Evolutionary conservation across 352 stramenopile genomes (phyloP).

Genomic region (Nothophytophthora sp.): DNA sequence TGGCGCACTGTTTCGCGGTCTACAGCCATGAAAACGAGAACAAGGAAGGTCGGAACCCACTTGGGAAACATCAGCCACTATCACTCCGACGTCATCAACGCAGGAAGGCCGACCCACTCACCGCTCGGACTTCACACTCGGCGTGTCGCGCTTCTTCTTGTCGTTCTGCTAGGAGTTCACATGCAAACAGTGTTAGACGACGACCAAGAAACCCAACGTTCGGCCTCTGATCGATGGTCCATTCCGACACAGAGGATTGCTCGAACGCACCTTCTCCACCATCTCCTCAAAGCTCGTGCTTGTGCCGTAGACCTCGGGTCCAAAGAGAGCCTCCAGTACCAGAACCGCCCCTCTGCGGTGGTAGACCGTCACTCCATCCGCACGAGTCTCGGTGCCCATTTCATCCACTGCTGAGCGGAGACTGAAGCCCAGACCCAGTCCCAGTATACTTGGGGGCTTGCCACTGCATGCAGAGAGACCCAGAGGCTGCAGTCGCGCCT

Average conservation of each 20-base stretch:
- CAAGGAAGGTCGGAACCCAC: conserved; percentile 11
- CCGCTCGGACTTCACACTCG: conserved; percentile 20
- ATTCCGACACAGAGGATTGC: conserved; percentile 7
- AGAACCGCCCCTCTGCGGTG: conserved; percentile 69
- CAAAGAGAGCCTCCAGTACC: conserved; percentile 75
- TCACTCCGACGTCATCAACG: too few relatives aligned
- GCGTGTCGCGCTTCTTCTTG: conserved; percentile 35
- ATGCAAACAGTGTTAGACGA: conserved; percentile 7
- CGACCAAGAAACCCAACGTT: conserved; percentile 1
- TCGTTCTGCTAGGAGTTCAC: conserved; percentile 31
- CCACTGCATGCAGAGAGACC: conserved; percentile 9
- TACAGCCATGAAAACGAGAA: conserved; percentile 28
- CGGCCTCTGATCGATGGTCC: neutral
- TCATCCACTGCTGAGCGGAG: conserved; percentile 75
- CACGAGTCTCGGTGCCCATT: conserved; percentile 73
- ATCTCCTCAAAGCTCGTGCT: conserved; percentile 80
- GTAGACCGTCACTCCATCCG: conserved; percentile 87
- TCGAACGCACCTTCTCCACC: conserved; percentile 65
- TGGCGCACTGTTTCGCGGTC: conserved; percentile 1
- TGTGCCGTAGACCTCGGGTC: conserved; percentile 54
- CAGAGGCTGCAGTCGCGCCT: conserved; percentile 45
- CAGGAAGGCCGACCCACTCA: conserved; percentile 14
- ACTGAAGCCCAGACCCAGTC: conserved; percentile 80
- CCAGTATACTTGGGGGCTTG: conserved; percentile 46
- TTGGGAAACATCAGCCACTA: too few relatives aligned